These are phyloP conservation scores for Madurella fahalii DNA, from an alignment of 2,329 filamentous ascomycete species.

Conservation along the genomic window DNA sequence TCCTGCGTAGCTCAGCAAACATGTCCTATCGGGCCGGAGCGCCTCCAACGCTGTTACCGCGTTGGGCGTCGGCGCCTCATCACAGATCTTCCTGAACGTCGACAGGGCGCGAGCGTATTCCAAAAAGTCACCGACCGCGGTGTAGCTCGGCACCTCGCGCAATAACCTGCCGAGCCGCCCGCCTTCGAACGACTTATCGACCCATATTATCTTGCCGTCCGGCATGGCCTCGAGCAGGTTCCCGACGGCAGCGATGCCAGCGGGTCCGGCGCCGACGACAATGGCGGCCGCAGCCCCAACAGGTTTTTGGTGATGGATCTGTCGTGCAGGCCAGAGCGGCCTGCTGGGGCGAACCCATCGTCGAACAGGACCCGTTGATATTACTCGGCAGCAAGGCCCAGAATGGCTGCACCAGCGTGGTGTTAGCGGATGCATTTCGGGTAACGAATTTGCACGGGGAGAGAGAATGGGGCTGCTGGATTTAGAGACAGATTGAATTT, in stretches of 20 bases:
- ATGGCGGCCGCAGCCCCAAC: slow-evolving; percentile 7
- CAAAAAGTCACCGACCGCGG: slow-evolving; percentile 16
- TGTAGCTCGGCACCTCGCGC: slow-evolving; percentile 22
- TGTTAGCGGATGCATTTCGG: slow-evolving; percentile 9
- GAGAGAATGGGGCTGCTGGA: too few relatives aligned
- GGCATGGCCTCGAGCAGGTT: slow-evolving; percentile 15
- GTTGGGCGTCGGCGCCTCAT: slow-evolving; percentile 9
- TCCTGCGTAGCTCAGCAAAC: slow-evolving; percentile 16
- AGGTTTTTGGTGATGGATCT: not conserved
- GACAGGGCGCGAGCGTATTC: slow-evolving; percentile 12
- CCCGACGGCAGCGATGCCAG: slow-evolving; percentile 23
- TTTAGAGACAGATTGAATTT: too few relatives aligned
- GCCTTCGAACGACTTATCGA: slow-evolving; percentile 17
- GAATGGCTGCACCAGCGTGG: slow-evolving; percentile 4
- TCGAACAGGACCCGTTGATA: not conserved
- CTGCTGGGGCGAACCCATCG: not conserved
- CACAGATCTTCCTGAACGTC: slow-evolving; percentile 11
- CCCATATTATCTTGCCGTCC: slow-evolving; percentile 19
- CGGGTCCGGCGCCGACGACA: slow-evolving; percentile 22
- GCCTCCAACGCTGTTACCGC: slow-evolving; percentile 9
- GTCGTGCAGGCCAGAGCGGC: not conserved
- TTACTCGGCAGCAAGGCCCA: not conserved
- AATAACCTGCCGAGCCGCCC: slow-evolving; percentile 17
- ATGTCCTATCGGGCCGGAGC: slow-evolving; percentile 13
- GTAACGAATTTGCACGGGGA: not conserved